Percentiles rank a stretch among this genome's conserved stretches.
Evolutionary conservation across 331 rosid species (phyloP).

Genomic region (Quercus lobata): DNA sequence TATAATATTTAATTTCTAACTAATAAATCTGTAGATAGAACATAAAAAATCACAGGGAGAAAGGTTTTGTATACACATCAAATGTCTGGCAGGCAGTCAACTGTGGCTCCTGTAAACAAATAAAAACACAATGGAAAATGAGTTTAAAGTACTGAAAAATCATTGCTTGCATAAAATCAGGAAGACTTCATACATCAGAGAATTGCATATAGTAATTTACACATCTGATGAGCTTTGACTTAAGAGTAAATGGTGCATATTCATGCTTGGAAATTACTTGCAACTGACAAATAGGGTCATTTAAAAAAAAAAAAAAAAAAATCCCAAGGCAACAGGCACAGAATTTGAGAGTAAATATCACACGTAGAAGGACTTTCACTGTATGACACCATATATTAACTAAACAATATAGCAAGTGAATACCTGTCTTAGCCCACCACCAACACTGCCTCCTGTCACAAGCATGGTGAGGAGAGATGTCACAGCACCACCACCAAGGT

Average conservation of each 20-base stretch:
- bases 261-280: not conserved
- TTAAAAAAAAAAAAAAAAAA: not conserved
- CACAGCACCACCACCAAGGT: constrained; percentile 48
- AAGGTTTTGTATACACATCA: constrained; percentile 75
- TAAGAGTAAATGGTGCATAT: not conserved
- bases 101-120: constrained; percentile 86
- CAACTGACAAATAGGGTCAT: not conserved
- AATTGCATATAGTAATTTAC: not conserved
- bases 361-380: not conserved
- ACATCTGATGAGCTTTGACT: not conserved
- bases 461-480: constrained; percentile 84
- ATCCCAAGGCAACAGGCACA: not conserved
- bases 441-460: constrained; percentile 74
- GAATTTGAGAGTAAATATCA: not conserved
- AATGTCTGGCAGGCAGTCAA: constrained; percentile 72
- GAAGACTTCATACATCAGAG: not conserved
- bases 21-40: not conserved
- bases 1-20: not conserved
- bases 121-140: constrained; percentile 17
- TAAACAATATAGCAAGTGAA: constrained; percentile 3
- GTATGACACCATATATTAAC: not conserved
- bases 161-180: not conserved
- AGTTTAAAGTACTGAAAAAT: constrained; percentile 5
- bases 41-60: constrained; percentile 43
- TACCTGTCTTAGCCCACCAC: constrained; percentile 89